Evolutionary conservation across 2,329 filamentous ascomycete genomes (phyloP).

Genomic region (Bipolaris victoriae): DNA sequence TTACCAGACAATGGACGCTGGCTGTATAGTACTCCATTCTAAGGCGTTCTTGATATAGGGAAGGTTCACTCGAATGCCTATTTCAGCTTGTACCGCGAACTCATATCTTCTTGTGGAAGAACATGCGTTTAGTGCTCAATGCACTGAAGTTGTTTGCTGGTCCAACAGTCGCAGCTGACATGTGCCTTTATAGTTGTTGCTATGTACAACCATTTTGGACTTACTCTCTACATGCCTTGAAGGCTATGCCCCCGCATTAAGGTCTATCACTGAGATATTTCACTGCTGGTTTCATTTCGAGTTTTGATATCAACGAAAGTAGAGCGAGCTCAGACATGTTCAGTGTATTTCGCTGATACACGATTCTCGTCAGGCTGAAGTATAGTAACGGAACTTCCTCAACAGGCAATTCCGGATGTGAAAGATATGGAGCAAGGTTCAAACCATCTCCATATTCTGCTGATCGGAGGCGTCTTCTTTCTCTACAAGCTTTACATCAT

Average conservation of each 20-base stretch:
- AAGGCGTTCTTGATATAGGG: not conserved
- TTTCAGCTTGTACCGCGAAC: slow-evolving; percentile 54
- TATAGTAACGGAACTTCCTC: too few species aligned
- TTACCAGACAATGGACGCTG: not conserved
- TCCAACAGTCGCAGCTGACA: slow-evolving; percentile 41
- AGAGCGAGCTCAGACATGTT: not conserved
- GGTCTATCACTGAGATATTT: slow-evolving; percentile 56
- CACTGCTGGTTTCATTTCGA: slow-evolving; percentile 34
- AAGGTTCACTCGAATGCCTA: slow-evolving; percentile 36
- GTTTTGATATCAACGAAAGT: not conserved
- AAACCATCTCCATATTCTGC: slow-evolving; percentile 1
- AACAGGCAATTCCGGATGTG: not conserved
- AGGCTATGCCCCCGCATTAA: slow-evolving; percentile 59
- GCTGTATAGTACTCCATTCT: not conserved
- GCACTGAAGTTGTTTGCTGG: slow-evolving; percentile 50
- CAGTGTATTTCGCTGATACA: not conserved
- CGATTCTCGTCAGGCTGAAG: not conserved
- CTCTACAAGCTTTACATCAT: not conserved
- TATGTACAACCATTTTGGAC: slow-evolving; percentile 55
- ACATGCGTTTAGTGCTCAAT: slow-evolving; percentile 56
- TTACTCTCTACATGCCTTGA: slow-evolving; percentile 59
- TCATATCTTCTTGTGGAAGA: slow-evolving; percentile 58
- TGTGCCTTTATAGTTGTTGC: slow-evolving; percentile 2
- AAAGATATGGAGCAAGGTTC: not conserved
- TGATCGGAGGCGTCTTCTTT: slow-evolving; percentile 1